Evolutionary conservation across 2,329 filamentous ascomycete species (phyloP).

Genomic region (Thermoascus crustaceus): DNA sequence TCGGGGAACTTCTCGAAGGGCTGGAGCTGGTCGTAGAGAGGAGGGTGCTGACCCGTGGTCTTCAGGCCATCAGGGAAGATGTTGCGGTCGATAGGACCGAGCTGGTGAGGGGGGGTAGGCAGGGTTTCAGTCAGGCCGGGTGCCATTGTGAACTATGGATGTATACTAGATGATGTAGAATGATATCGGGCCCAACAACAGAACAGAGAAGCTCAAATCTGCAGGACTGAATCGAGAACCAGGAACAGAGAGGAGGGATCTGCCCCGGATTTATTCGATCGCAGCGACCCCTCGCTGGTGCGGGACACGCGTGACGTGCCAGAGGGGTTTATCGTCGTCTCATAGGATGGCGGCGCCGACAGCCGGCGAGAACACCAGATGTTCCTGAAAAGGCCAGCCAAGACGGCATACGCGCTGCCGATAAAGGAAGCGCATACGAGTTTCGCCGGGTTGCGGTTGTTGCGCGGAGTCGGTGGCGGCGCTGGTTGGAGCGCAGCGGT

Average conservation of each 20-base stretch:
- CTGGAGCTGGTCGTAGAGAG: constrained; percentile 55
- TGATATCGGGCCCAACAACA: background rate
- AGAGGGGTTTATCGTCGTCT: constrained; percentile 1
- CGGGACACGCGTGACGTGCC: constrained; percentile 1
- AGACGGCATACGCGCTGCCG: background rate
- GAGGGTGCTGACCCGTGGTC: constrained; percentile 64
- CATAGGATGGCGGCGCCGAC: constrained; percentile 1
- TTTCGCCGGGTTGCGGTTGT: background rate
- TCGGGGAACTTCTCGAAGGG: constrained; percentile 64
- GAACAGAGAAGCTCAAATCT: background rate
- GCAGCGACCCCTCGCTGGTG: too few species aligned
- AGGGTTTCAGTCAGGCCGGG: constrained; percentile 31
- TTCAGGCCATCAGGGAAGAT: constrained; percentile 59
- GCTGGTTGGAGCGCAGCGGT: background rate
- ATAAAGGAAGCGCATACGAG: background rate
- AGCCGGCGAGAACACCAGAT: background rate
- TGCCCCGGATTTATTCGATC: background rate
- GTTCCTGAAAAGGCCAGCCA: background rate
- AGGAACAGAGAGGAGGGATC: background rate
- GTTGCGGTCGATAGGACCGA: constrained; percentile 31
- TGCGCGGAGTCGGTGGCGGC: background rate
- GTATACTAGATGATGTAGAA: background rate
- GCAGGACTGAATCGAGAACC: background rate
- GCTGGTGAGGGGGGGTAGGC: constrained; percentile 31
- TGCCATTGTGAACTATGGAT: constrained; percentile 22